phyloP scores from a whole-genome alignment of 108 stramenopile genomes.

The Cyclotella kingstonii region DNA sequence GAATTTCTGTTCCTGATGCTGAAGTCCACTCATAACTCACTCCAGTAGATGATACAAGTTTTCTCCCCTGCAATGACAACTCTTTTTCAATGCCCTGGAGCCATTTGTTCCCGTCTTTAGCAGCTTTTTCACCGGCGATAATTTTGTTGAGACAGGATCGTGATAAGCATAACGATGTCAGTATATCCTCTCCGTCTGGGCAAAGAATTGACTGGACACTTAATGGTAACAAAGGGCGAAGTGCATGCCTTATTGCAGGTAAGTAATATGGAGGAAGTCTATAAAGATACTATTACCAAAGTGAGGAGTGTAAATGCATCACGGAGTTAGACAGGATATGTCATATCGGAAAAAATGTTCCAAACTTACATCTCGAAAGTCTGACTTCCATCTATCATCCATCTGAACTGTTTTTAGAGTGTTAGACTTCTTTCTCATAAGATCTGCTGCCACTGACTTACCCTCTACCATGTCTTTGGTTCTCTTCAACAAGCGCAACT shows the following conservation, averaged over 20 bases:
- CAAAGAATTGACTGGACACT: slow-evolving; percentile 50
- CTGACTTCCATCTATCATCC: slow-evolving; percentile 73
- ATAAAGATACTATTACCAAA: slow-evolving; percentile 46
- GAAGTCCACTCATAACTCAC: slow-evolving; percentile 4
- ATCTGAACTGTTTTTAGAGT: slow-evolving; percentile 48
- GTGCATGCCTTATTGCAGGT: slow-evolving; percentile 50
- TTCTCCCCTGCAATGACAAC: slow-evolving; percentile 32
- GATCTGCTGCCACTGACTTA: slow-evolving; percentile 22
- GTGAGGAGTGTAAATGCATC: background rate
- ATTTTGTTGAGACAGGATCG: slow-evolving; percentile 68
- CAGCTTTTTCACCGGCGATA: slow-evolving; percentile 56
- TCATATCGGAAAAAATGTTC: background rate
- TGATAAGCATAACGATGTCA: slow-evolving; percentile 63
- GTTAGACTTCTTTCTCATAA: slow-evolving; percentile 40
- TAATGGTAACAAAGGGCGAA: slow-evolving; percentile 64
- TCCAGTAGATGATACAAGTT: slow-evolving; percentile 20
- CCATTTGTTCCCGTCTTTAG: slow-evolving; percentile 58
- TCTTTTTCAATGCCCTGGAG: slow-evolving; percentile 62
- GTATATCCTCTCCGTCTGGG: slow-evolving; percentile 39
- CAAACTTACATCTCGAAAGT: slow-evolving; percentile 47
- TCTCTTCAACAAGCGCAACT: slow-evolving; percentile 64
- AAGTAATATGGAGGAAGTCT: slow-evolving; percentile 77
- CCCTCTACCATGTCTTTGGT: slow-evolving; percentile 28
- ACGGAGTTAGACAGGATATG: too few species aligned
- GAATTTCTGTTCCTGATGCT: slow-evolving; percentile 3